Percentiles rank a stretch among this genome's conserved stretches.
These are phyloP conservation scores for Protostelium mycophagum DNA, from an alignment of 78 protist genomes.

Conservation along the genomic window DNA sequence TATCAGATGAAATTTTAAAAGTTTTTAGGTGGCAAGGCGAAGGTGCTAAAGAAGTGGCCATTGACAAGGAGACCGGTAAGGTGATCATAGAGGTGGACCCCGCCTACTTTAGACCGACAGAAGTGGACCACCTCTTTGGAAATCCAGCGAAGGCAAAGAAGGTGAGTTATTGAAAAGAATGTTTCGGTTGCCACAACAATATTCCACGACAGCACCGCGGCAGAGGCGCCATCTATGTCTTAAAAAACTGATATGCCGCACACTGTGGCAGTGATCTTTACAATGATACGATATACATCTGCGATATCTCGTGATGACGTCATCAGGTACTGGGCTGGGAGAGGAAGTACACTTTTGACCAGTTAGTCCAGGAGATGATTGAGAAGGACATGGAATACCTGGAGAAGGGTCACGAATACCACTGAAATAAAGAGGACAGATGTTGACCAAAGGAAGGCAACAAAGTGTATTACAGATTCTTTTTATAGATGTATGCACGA, in stretches of 20 bases:
- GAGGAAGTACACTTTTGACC: conserved; percentile 45
- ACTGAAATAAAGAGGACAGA: conserved; percentile 9
- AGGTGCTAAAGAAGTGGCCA: conserved; percentile 72
- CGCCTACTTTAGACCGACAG: conserved; percentile 89
- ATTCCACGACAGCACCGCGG: no score
- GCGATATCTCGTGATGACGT: no score
- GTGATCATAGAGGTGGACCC: conserved; percentile 42
- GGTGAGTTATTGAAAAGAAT: conserved; percentile 68
- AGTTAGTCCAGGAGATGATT: conserved; percentile 85
- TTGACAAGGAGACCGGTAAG: conserved; percentile 12
- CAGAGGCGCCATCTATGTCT: no score
- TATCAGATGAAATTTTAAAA: no score
- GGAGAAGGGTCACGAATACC: conserved; percentile 24
- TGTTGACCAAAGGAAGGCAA: no score
- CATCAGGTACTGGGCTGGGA: conserved; percentile 86
- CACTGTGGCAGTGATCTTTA: no score
- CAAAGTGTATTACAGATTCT: no score
- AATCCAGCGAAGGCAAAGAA: conserved; percentile 72
- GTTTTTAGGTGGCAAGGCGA: conserved; percentile 66
- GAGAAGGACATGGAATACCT: conserved; percentile 57
- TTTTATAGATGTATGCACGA: no score
- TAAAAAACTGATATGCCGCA: conserved; percentile 37
- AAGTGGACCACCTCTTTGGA: conserved; percentile 87
- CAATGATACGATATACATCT: no score
- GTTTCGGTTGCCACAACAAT: no score